Evolutionary conservation across 176 grass and related monocot genomes (phyloP).

Genomic region (Musa itinerans): DNA sequence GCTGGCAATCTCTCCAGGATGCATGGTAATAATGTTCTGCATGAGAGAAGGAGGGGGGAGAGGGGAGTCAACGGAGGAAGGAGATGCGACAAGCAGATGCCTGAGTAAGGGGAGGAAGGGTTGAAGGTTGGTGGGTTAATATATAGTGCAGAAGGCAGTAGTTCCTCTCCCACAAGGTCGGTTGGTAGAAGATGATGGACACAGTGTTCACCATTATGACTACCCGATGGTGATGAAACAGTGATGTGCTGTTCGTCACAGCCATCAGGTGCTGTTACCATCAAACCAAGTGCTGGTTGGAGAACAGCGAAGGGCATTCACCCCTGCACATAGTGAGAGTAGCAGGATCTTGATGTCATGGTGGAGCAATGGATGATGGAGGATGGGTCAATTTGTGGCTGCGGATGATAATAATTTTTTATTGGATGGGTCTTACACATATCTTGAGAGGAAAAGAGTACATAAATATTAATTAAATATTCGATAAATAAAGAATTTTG

Average conservation of each 20-base stretch:
- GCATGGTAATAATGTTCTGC: slow-evolving; percentile 32
- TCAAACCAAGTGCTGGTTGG: slow-evolving; percentile 46
- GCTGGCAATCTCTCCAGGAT: slow-evolving; percentile 70
- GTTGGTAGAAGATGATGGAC: slow-evolving; percentile 1
- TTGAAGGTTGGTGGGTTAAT: slow-evolving; percentile 37
- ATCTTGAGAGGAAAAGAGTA: too few relatives aligned
- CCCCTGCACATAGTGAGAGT: background rate
- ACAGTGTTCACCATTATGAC: slow-evolving; percentile 10
- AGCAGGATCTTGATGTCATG: slow-evolving; percentile 1
- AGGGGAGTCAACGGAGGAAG: background rate
- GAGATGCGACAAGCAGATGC: slow-evolving; percentile 12
- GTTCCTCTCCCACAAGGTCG: background rate
- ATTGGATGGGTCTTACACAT: background rate
- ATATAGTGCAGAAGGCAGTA: slow-evolving; percentile 42
- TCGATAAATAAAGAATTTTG: too few relatives aligned
- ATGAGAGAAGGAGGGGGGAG: background rate
- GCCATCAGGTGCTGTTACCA: slow-evolving; percentile 58
- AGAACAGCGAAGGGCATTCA: slow-evolving; percentile 76
- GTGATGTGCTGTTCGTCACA: slow-evolving; percentile 11
- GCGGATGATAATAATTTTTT: background rate
- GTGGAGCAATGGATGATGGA: background rate
- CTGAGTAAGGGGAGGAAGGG: slow-evolving; percentile 26
- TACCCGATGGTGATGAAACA: slow-evolving; percentile 30
- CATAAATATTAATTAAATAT: too few relatives aligned
- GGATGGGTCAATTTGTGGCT: background rate